phyloP scores from a whole-genome alignment of 2,329 filamentous ascomycete species.

The Talaromyces verruculosus region DNA sequence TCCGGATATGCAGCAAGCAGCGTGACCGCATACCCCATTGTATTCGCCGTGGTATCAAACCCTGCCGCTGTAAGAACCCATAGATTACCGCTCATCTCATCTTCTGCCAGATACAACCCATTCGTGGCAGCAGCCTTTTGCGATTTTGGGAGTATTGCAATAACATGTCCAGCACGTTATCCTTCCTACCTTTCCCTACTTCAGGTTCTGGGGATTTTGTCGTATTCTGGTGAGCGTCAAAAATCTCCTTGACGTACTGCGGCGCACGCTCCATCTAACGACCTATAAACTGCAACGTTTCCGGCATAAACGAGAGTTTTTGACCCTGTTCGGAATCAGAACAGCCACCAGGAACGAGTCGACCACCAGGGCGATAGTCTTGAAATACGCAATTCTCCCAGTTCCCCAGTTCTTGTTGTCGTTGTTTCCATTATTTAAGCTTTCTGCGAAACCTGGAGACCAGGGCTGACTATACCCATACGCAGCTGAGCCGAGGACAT shows the following conservation, averaged over 20 bases:
- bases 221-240: slow-evolving; percentile 25
- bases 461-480: slow-evolving; percentile 36
- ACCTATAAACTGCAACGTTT: slow-evolving; percentile 29
- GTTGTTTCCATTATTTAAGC: background rate
- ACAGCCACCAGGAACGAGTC: slow-evolving; percentile 33
- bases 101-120: slow-evolving; percentile 33
- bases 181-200: slow-evolving; percentile 21
- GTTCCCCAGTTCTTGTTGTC: slow-evolving; percentile 17
- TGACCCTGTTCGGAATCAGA: slow-evolving; percentile 29
- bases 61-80: slow-evolving; percentile 51
- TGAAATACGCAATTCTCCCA: slow-evolving; percentile 33
- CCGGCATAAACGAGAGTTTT: slow-evolving; percentile 31
- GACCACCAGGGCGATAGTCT: slow-evolving; percentile 33
- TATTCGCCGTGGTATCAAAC: slow-evolving; percentile 53
- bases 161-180: slow-evolving; percentile 35
- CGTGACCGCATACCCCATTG: slow-evolving; percentile 51
- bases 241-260: slow-evolving; percentile 30
- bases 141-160: slow-evolving; percentile 30
- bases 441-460: slow-evolving; percentile 27
- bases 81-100: slow-evolving; percentile 48
- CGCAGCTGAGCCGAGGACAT: slow-evolving; percentile 39
- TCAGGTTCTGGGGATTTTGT: background rate
- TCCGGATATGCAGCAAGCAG: slow-evolving; percentile 49
- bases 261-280: slow-evolving; percentile 31
- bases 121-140: slow-evolving; percentile 20